Conservation (phyloP, 345 rosid species). For the Clausena lansium region DNA sequence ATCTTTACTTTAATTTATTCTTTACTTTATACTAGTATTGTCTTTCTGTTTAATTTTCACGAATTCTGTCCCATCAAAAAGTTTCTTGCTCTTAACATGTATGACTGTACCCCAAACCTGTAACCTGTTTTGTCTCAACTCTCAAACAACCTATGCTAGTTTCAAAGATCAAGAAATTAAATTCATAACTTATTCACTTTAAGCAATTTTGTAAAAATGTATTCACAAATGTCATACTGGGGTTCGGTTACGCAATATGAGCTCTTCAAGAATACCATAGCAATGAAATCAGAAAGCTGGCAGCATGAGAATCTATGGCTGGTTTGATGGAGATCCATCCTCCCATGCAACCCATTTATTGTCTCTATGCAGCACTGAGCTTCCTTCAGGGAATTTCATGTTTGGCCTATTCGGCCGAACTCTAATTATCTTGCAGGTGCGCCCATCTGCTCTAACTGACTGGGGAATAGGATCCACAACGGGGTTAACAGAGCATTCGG, state of each 20-base stretch:
- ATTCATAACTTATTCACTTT: background rate
- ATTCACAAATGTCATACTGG: background rate
- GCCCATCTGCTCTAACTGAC: background rate
- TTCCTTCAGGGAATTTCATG: slow-evolving; percentile 26
- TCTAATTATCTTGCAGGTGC: slow-evolving; percentile 1
- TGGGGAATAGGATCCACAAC: background rate
- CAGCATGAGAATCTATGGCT: background rate
- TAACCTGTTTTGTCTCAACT: background rate
- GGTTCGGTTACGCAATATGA: background rate
- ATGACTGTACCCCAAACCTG: background rate
- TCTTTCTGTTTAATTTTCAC: too few relatives aligned
- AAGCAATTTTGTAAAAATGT: background rate
- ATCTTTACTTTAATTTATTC: too few relatives aligned
- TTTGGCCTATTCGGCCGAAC: slow-evolving; percentile 20
- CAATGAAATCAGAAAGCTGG: background rate
- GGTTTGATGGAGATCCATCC: slow-evolving; percentile 6
- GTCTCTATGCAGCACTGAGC: slow-evolving; percentile 22
- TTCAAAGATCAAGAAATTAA: background rate
- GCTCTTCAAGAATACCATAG: background rate
- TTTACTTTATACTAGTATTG: too few relatives aligned
- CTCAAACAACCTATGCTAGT: background rate
- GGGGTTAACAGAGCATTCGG: background rate
- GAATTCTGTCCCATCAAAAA: too few relatives aligned
- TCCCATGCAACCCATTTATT: slow-evolving; percentile 29
- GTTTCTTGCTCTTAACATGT: too few relatives aligned